Base-by-base conservation (phyloP, 1,139 yeast genomes). In the Nakaseomyces kungkrabaensis region DNA sequence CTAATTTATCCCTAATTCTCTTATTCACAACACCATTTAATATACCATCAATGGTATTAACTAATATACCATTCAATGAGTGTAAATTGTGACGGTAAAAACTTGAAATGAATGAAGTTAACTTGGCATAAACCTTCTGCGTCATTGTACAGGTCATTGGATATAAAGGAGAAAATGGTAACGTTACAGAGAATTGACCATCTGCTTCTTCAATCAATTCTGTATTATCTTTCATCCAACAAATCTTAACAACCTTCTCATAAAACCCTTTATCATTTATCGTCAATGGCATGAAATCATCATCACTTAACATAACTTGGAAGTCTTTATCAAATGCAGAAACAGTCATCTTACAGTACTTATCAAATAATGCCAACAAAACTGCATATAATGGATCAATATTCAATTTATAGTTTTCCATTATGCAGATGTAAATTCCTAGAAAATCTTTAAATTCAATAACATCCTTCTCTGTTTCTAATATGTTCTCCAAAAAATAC, bases 131-230 rank as follows among this genome's bases (percentile, higher is more conserved):
- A 47, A 85, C 79, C 11, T 80, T 77, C 48, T 88, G 75, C 25
- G 87, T 69, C 45, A 86, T 82, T 31, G 86, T 78, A 66, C 97
- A 90, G 40, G 88, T 81, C 68, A 86, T 83, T 17, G 94, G 90
- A 60, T 88, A 90, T 56, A 88, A 81, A 52, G 86, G 86, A 52
- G 96, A 87, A 63, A 90, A 92, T 4, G 98, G 97, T 51, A 90
- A 73, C 2, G 81, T 75, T n/a, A 81, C 74, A 0, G 96, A 95
- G 62, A 85, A 79, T 49, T 72, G 48, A 4, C 49, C 45, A 37
- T 54, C 48, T 2, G 77, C 76, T 11, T 66, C 67, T 26, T 63
- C 67, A 27, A 41, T 41, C 24, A 27, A 6, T 9, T 41, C 11
- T n/a, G 33, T n/a, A 41, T 41, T 29, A 5, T 76, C 73, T 52